A percentile compares a stretch with the other conserved stretches of the same genome.
These are phyloP conservation scores for Sedum album DNA, from an alignment of 164 flowering plant species.

Conservation along the genomic window DNA sequence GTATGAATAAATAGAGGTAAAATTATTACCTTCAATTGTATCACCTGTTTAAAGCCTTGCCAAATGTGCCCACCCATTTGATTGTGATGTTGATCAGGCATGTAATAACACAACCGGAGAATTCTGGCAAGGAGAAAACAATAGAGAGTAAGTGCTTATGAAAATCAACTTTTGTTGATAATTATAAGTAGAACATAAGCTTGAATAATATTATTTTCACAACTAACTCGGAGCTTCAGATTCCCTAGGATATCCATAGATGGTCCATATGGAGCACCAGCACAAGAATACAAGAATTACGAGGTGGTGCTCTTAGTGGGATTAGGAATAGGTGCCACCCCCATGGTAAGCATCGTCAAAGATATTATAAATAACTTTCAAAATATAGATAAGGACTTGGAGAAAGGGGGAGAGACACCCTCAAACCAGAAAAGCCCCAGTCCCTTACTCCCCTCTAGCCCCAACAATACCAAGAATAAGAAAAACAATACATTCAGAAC, in stretches of 20 bases:
- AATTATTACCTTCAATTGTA: too few relatives aligned
- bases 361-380: constrained; percentile 75
- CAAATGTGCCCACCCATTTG: neutral
- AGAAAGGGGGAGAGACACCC: constrained; percentile 6
- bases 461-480: constrained; percentile 7
- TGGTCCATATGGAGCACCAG: constrained; percentile 93
- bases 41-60: neutral
- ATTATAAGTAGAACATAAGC: neutral
- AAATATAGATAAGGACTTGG: constrained; percentile 13
- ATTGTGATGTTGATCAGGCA: constrained; percentile 23
- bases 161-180: neutral
- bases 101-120: constrained; percentile 62
- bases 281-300: constrained; percentile 89
- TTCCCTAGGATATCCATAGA: constrained; percentile 76
- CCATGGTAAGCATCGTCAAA: constrained; percentile 83
- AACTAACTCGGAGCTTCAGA: constrained; percentile 18
- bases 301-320: constrained; percentile 83
- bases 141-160: constrained; percentile 24
- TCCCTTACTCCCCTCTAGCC: neutral
- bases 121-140: constrained; percentile 28
- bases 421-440: neutral
- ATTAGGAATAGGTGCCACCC: constrained; percentile 87
- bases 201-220: neutral
- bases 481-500: constrained; percentile 17
- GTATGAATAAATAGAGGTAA: too few relatives aligned